Percentiles rank a stretch among this genome's conserved stretches.
These are phyloP conservation scores for Cyamopsis tetragonoloba DNA, from an alignment of 306 rosid species.

Conservation along the genomic window DNA sequence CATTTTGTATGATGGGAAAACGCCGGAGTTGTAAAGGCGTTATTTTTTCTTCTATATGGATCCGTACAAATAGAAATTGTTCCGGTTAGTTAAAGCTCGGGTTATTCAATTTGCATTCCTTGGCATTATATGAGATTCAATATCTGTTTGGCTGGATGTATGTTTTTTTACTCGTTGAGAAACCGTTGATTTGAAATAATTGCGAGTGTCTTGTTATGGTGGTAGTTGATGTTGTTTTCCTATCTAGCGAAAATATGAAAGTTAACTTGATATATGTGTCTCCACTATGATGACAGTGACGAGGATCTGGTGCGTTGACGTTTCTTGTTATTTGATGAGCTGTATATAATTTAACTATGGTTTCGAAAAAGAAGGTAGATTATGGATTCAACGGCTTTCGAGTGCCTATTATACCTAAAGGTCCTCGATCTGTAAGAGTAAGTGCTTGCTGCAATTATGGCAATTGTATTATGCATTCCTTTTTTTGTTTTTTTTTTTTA, in stretches of 20 bases:
- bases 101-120: slow-evolving; percentile 14
- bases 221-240: background rate
- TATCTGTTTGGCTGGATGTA: background rate
- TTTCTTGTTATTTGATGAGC: slow-evolving; percentile 53
- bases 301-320: slow-evolving; percentile 36
- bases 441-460: slow-evolving; percentile 26
- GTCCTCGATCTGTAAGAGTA: slow-evolving; percentile 90
- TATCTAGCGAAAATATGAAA: slow-evolving; percentile 6
- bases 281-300: slow-evolving; percentile 48
- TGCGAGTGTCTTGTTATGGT: background rate
- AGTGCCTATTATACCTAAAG: slow-evolving; percentile 66
- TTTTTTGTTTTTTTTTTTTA: too few species aligned
- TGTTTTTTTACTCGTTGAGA: background rate
- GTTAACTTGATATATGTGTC: slow-evolving; percentile 18
- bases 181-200: background rate
- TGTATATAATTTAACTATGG: slow-evolving; percentile 65
- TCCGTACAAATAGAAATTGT: background rate
- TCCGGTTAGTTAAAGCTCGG: background rate
- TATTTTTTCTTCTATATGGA: background rate
- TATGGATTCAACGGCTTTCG: slow-evolving; percentile 65
- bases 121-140: background rate
- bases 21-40: background rate
- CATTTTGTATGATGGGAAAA: background rate
- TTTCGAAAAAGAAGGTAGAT: slow-evolving; percentile 70
- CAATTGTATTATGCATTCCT: slow-evolving; percentile 7